Percentiles rank a stretch among this genome's conserved stretches.
These are phyloP conservation scores for Annulohypoxylon maeteangense DNA, from an alignment of 495 filamentous ascomycete species.

Conservation along the genomic window DNA sequence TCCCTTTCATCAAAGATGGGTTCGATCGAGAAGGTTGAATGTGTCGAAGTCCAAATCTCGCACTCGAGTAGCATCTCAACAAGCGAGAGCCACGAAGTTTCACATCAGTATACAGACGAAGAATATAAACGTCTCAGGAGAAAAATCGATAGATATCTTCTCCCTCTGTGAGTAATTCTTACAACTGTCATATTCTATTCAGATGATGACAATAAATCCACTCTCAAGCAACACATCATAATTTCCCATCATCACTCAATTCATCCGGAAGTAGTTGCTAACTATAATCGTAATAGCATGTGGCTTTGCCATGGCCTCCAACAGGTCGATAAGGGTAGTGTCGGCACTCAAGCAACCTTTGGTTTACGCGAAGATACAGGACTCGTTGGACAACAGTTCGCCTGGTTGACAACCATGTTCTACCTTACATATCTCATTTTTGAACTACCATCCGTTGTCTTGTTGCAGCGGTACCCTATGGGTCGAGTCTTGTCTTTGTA, in stretches of 20 bases:
- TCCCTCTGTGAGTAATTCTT: slow-evolving; percentile 31
- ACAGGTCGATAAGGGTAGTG: slow-evolving; percentile 35
- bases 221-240: background rate
- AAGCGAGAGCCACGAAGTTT: background rate
- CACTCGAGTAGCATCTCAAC: background rate
- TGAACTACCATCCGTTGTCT: slow-evolving; percentile 35
- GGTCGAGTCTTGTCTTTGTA: slow-evolving; percentile 26
- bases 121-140: slow-evolving; percentile 31
- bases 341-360: slow-evolving; percentile 44
- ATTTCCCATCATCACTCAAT: background rate
- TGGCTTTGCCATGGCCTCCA: slow-evolving; percentile 46
- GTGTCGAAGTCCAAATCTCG: background rate
- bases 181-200: background rate
- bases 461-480: slow-evolving; percentile 39
- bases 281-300: slow-evolving; percentile 23
- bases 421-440: slow-evolving; percentile 42
- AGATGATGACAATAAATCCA: background rate
- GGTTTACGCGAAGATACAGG: slow-evolving; percentile 41
- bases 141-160: slow-evolving; percentile 40
- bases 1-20: slow-evolving; percentile 10
- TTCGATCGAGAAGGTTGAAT: slow-evolving; percentile 6
- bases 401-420: slow-evolving; percentile 42
- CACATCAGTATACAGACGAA: slow-evolving; percentile 37
- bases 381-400: slow-evolving; percentile 41
- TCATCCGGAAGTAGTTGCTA: background rate